phyloP scores from a whole-genome alignment of 2,329 filamentous ascomycete genomes.

The Aspergillus japonicus region DNA sequence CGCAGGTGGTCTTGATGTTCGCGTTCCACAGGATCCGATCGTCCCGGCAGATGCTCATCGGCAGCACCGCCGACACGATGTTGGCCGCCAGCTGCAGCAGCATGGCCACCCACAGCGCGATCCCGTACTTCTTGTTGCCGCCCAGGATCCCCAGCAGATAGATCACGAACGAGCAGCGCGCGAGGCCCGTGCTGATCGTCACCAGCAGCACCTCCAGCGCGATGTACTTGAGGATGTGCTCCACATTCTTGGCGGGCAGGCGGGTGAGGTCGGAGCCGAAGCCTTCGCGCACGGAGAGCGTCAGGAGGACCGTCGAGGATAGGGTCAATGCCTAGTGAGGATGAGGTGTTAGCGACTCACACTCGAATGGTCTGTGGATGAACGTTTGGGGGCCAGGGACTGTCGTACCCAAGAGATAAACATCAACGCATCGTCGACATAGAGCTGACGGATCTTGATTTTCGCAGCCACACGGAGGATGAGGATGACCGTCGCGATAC shows the following conservation, averaged over 20 bases:
- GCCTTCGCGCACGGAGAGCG: neutral
- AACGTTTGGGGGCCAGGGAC: too few species aligned
- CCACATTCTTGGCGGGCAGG: neutral
- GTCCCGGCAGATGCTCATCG: conserved; percentile 28
- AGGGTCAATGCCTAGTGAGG: neutral
- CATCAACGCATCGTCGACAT: conserved; percentile 13
- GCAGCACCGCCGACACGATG: conserved; percentile 22
- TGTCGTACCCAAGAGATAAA: conserved; percentile 11
- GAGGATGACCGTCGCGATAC: conserved; percentile 5
- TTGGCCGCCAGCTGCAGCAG: conserved; percentile 25
- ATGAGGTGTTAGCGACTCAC: neutral
- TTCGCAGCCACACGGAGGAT: conserved; percentile 10
- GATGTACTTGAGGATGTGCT: conserved; percentile 3
- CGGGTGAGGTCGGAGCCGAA: neutral
- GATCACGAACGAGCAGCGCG: conserved; percentile 6
- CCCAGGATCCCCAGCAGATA: conserved; percentile 12
- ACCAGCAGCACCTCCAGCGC: neutral
- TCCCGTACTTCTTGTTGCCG: neutral
- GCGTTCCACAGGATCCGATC: conserved; percentile 24
- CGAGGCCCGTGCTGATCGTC: conserved; percentile 3
- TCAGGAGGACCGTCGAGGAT: neutral
- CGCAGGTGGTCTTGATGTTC: conserved; percentile 19
- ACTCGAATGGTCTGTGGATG: too few species aligned
- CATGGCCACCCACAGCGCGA: neutral
- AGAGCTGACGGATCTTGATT: conserved; percentile 9